Evolutionary conservation across 768 basidiomycete species (phyloP).

Genomic region (Russula ochroleuca): DNA sequence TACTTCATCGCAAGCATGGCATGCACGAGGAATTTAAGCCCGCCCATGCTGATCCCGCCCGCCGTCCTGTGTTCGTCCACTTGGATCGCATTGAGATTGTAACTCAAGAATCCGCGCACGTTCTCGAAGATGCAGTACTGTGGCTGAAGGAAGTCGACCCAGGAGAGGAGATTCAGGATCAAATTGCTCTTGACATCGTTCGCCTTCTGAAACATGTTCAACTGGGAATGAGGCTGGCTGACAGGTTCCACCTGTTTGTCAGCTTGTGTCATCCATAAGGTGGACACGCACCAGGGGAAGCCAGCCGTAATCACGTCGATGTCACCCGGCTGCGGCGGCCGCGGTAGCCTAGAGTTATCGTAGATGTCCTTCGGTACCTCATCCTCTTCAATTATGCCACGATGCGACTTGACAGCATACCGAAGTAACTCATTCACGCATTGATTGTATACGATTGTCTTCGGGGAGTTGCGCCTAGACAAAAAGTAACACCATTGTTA

Average conservation of each 20-base stretch:
- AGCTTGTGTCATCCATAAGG: not conserved
- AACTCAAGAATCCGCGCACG: slow-evolving; percentile 44
- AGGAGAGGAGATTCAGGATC: slow-evolving; percentile 53
- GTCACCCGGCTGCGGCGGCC: slow-evolving; percentile 47
- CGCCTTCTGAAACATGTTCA: slow-evolving; percentile 69
- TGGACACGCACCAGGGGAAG: slow-evolving; percentile 60
- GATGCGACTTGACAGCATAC: slow-evolving; percentile 51
- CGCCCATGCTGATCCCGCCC: slow-evolving; percentile 70
- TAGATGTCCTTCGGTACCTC: slow-evolving; percentile 42
- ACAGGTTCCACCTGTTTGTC: not conserved
- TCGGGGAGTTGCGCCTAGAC: slow-evolving; percentile 49
- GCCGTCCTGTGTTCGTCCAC: slow-evolving; percentile 42
- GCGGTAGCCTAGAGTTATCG: slow-evolving; percentile 39
- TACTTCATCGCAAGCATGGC: slow-evolving; percentile 66
- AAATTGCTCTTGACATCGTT: slow-evolving; percentile 66
- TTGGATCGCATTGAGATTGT: slow-evolving; percentile 39
- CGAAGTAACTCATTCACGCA: slow-evolving; percentile 62
- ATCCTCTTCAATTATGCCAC: slow-evolving; percentile 32
- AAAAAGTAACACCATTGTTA: slow-evolving; percentile 12
- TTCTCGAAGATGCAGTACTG: slow-evolving; percentile 48
- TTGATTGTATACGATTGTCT: slow-evolving; percentile 59
- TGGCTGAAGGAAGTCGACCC: slow-evolving; percentile 42
- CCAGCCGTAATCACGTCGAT: slow-evolving; percentile 64
- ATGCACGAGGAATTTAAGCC: slow-evolving; percentile 60
- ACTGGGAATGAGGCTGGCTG: slow-evolving; percentile 67